Conservation (phyloP, 495 filamentous ascomycete species). For the Cercophora scortea region DNA sequence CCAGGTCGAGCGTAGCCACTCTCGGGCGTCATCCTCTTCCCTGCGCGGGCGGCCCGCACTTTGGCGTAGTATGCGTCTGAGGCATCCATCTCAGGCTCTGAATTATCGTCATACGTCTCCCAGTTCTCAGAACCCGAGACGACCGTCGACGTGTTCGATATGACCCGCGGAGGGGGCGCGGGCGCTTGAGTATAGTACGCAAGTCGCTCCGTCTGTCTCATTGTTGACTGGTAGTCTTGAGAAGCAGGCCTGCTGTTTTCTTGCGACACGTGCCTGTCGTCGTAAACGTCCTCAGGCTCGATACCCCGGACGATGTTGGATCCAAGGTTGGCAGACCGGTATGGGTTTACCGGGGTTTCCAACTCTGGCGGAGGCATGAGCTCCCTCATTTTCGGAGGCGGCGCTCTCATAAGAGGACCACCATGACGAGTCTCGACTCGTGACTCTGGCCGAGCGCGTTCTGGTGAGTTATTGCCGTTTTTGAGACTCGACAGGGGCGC, state of each 20-base stretch:
- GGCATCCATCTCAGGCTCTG: slow-evolving; percentile 65
- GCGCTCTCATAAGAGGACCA: slow-evolving; percentile 48
- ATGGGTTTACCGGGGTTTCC: slow-evolving; percentile 53
- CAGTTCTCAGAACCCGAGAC: slow-evolving; percentile 86
- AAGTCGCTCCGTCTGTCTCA: slow-evolving; percentile 30
- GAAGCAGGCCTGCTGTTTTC: slow-evolving; percentile 20
- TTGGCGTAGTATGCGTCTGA: slow-evolving; percentile 73
- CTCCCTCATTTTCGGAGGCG: slow-evolving; percentile 87
- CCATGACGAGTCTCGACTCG: slow-evolving; percentile 20
- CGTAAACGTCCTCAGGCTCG: slow-evolving; percentile 76
- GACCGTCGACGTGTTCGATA: slow-evolving; percentile 58
- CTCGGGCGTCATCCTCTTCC: slow-evolving; percentile 42
- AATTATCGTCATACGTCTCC: slow-evolving; percentile 82
- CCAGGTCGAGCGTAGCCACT: slow-evolving; percentile 21
- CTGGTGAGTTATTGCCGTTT: slow-evolving; percentile 75
- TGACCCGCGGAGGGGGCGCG: slow-evolving; percentile 43
- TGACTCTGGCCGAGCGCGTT: slow-evolving; percentile 51
- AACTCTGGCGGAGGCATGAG: slow-evolving; percentile 57
- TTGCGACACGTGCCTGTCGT: slow-evolving; percentile 43
- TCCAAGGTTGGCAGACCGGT: slow-evolving; percentile 57
- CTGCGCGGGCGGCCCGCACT: slow-evolving; percentile 48
- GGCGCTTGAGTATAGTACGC: slow-evolving; percentile 27
- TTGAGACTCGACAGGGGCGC: slow-evolving; percentile 73
- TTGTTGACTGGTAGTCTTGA: slow-evolving; percentile 23
- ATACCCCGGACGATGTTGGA: slow-evolving; percentile 68